These are phyloP conservation scores for Tubosaeta sp. DNA, from an alignment of 768 basidiomycete species.

Conservation along the genomic window DNA sequence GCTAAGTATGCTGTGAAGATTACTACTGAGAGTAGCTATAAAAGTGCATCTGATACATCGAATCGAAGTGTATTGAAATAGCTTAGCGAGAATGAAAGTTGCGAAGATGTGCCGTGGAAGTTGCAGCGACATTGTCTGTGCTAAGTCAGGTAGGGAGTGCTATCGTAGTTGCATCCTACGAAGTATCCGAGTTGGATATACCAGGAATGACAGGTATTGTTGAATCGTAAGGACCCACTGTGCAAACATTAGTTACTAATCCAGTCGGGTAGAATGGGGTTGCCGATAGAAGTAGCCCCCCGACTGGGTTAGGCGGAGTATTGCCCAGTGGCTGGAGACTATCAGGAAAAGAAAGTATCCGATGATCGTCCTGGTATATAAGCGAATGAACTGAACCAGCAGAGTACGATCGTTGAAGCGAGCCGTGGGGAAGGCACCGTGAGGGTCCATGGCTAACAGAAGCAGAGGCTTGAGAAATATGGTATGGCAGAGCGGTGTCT, in stretches of 20 bases:
- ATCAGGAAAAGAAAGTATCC: slow-evolving; percentile 10
- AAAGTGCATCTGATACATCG: slow-evolving; percentile 12
- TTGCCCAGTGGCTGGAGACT: slow-evolving; percentile 6
- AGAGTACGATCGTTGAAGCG: slow-evolving; percentile 18
- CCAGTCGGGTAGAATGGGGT: slow-evolving; percentile 30
- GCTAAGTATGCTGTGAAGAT: slow-evolving; percentile 12
- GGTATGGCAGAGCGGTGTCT: slow-evolving; percentile 7
- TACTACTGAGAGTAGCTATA: slow-evolving; percentile 15
- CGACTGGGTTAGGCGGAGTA: slow-evolving; percentile 9
- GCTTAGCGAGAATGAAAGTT: not conserved
- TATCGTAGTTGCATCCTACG: slow-evolving; percentile 7
- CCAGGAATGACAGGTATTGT: slow-evolving; percentile 10
- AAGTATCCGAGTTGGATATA: slow-evolving; percentile 11
- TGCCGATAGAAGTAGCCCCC: slow-evolving; percentile 23
- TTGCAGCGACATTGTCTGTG: slow-evolving; percentile 7
- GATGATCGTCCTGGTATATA: slow-evolving; percentile 10
- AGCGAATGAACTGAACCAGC: slow-evolving; percentile 16
- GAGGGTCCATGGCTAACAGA: slow-evolving; percentile 7
- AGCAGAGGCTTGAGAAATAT: slow-evolving; percentile 9
- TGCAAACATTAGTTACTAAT: slow-evolving; percentile 4
- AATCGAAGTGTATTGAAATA: slow-evolving; percentile 10
- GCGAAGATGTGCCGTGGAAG: slow-evolving; percentile 20
- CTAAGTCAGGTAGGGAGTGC: not conserved
- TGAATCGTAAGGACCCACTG: slow-evolving; percentile 6
- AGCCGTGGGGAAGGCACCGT: slow-evolving; percentile 5